Evolutionary conservation across 179 eudicot genomes (phyloP), one percentile per base, ranked within the genome.

Genomic region (Silene vulgaris): DNA sequence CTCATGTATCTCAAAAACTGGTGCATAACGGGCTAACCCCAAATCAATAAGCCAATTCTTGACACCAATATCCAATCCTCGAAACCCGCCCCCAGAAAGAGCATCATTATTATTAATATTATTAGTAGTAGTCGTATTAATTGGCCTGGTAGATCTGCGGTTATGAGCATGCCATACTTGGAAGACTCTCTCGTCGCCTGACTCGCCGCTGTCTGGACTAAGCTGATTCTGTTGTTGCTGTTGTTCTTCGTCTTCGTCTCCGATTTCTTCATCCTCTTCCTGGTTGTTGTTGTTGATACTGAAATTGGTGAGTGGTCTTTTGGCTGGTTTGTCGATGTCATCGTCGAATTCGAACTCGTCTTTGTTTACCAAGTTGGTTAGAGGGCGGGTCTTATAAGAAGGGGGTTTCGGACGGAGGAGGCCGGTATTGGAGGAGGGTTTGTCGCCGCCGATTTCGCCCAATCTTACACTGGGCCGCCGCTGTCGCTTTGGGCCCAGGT

Each of bases 391-490:
- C 70, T 82, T 87, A 65, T 87, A 83, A 35, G 77, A 40, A 32
- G 69, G 2, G 3, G 73, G 45, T 37, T 37, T 37, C 1, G 57
- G 43, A 28, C 8, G 62, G 77, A 37, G 45, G 45, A 32, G 37
- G 45, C 45, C 45, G 45, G 37, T 37, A 37, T 6, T 37, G 54
- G 19, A 45, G 48, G 14, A 50, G 1, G 48, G 70, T 65, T 65
- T 68, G 29, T 87, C 87, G 63, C 83, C 88, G 4, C 96, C 92
- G 80, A 90, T 85, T 62, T 90, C 89, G 75, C 90, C 92, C 1
- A 90, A 71, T 32, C 92, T 88, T 29, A 89, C 92, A 35, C 89
- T 90, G 40, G 90, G 96, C 7, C 89, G 87, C 48, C 96, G 87
- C 66, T 88, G 90, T 2, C 90, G 87, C 75, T 90, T 90, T 64